Conservation (phyloP, 2,329 filamentous ascomycete genomes). For the Penicillium sp. region DNA sequence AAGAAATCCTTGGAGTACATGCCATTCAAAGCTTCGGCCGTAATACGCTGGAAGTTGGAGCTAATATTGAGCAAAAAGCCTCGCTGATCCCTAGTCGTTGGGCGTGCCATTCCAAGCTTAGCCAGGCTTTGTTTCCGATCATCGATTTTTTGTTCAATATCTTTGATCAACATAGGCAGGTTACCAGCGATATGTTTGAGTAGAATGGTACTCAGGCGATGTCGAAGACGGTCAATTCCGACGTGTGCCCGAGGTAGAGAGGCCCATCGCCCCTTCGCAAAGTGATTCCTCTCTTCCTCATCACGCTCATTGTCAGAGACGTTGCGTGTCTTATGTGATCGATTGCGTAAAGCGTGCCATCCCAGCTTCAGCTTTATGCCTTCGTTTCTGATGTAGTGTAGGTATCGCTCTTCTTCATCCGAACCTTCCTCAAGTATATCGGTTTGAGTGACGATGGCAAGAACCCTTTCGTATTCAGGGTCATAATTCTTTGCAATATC, state of each 20-base stretch:
- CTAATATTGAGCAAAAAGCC: constrained; percentile 44
- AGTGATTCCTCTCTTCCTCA: constrained; percentile 42
- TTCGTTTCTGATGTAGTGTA: constrained; percentile 50
- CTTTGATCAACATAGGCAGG: constrained; percentile 46
- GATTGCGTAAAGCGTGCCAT: constrained; percentile 58
- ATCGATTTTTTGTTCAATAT: constrained; percentile 41
- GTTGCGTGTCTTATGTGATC: constrained; percentile 45
- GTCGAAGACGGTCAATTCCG: constrained; percentile 46
- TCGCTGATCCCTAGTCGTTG: constrained; percentile 34
- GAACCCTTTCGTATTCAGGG: constrained; percentile 37
- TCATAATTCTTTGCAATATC: constrained; percentile 52
- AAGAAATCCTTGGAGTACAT: constrained; percentile 52
- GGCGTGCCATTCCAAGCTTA: constrained; percentile 35
- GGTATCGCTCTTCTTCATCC: constrained; percentile 42
- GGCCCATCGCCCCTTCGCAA: constrained; percentile 37
- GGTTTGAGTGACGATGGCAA: constrained; percentile 58
- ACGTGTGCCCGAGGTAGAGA: constrained; percentile 33
- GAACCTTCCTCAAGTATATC: constrained; percentile 48
- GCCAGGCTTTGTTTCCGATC: constrained; percentile 39
- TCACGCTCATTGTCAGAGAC: constrained; percentile 38
- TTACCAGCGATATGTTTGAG: constrained; percentile 37
- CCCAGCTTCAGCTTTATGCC: constrained; percentile 52
- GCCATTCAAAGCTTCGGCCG: constrained; percentile 48
- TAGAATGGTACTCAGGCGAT: constrained; percentile 47
- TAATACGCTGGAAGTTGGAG: constrained; percentile 47